These are phyloP conservation scores for Farysia itapuensis DNA, from an alignment of 1,284 basidiomycete genomes.

Conservation along the genomic window DNA sequence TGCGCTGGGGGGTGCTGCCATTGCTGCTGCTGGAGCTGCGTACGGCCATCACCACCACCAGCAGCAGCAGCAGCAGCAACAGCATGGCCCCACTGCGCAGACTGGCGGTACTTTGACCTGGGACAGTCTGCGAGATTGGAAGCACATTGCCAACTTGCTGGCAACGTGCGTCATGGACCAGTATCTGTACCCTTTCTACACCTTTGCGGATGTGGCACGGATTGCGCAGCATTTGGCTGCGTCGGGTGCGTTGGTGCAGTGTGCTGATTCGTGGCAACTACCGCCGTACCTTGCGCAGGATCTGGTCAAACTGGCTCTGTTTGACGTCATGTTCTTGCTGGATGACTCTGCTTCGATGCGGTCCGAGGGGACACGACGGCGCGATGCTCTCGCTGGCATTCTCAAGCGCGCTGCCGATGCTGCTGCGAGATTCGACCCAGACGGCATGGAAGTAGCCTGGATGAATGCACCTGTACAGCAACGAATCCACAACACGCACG, in stretches of 20 bases:
- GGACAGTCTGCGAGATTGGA: conserved; percentile 33
- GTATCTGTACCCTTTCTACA: conserved; percentile 51
- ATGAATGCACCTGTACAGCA: conserved; percentile 30
- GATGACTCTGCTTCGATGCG: conserved; percentile 48
- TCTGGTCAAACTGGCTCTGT: conserved; percentile 49
- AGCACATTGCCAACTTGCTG: conserved; percentile 44
- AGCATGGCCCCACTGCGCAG: conserved; percentile 1
- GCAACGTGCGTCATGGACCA: conserved; percentile 46
- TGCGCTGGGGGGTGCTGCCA: conserved; percentile 24
- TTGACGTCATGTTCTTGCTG: conserved; percentile 50
- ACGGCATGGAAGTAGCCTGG: conserved; percentile 50
- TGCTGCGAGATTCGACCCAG: conserved; percentile 40
- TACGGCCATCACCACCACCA: conserved; percentile 27
- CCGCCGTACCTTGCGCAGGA: conserved; percentile 48
- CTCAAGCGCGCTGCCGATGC: conserved; percentile 44
- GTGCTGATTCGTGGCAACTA: conserved; percentile 47
- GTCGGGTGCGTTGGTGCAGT: conserved; percentile 30
- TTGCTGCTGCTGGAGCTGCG: conserved; percentile 30
- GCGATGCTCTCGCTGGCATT: conserved; percentile 34
- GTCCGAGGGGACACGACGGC: conserved; percentile 16
- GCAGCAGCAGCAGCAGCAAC: conserved; percentile 4
- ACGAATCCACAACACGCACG: conserved; percentile 30
- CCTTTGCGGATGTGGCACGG: conserved; percentile 22
- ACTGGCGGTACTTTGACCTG: conserved; percentile 30
- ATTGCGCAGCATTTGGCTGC: conserved; percentile 42